Conservation (phyloP, 495 filamentous ascomycete species). For the Rostrohypoxylon terebratum region DNA sequence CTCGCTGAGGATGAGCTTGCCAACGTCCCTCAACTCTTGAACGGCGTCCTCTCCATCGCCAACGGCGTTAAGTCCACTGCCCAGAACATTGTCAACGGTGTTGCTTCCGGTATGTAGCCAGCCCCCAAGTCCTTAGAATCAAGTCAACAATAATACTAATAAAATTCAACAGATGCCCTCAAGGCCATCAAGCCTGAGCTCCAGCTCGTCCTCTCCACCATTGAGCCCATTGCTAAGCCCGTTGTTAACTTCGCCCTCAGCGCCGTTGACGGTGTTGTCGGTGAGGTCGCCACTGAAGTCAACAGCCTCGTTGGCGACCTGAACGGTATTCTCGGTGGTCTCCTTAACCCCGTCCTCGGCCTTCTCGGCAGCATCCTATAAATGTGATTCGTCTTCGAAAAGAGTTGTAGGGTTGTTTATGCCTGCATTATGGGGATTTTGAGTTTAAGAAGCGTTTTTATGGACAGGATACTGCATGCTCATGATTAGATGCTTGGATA, state of each 20-base stretch:
- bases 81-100: constrained; percentile 20
- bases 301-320: constrained; percentile 26
- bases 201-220: constrained; percentile 36
- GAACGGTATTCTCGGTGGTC: constrained; percentile 25
- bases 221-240: constrained; percentile 36
- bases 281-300: constrained; percentile 18
- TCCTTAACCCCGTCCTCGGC: constrained; percentile 28
- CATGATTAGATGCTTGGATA: constrained; percentile 47
- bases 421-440: constrained; percentile 37
- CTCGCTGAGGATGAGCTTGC: constrained; percentile 37
- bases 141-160: constrained; percentile 21
- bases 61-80: constrained; percentile 37
- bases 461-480: constrained; percentile 37
- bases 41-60: constrained; percentile 31
- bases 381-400: constrained; percentile 2
- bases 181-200: constrained; percentile 44
- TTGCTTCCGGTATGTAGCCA: constrained; percentile 32
- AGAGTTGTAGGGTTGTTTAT: constrained; percentile 27
- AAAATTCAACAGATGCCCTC: constrained; percentile 27
- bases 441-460: constrained; percentile 22
- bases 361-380: constrained; percentile 38
- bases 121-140: too few relatives aligned
- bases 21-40: constrained; percentile 29
- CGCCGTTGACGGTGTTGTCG: constrained; percentile 22
- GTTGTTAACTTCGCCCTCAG: constrained; percentile 35